phyloP scores from a whole-genome alignment of 1,284 basidiomycete species.

The Microbotryum silenes-acaulis region DNA sequence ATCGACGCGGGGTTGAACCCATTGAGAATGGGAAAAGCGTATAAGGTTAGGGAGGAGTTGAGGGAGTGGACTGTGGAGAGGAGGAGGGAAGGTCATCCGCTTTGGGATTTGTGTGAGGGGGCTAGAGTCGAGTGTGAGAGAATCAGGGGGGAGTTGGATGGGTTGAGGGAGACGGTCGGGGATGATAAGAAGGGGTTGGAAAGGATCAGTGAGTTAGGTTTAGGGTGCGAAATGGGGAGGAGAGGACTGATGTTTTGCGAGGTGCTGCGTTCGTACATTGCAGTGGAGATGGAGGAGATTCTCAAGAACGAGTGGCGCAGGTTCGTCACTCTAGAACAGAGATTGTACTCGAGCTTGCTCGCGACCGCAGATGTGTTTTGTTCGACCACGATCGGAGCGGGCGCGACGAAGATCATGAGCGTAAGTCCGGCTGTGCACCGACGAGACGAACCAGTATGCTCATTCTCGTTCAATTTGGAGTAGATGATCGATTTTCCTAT shows the following conservation, averaged over 20 bases:
- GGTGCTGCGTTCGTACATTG: too few relatives aligned
- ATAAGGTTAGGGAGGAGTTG: slow-evolving; percentile 56
- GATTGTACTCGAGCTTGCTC: slow-evolving; percentile 40
- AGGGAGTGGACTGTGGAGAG: slow-evolving; percentile 57
- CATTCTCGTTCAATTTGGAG: slow-evolving; percentile 39
- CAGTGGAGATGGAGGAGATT: slow-evolving; percentile 31
- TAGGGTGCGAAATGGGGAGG: not conserved
- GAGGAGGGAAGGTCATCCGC: slow-evolving; percentile 38
- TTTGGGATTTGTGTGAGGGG: slow-evolving; percentile 47
- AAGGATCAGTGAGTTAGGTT: not conserved
- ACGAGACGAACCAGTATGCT: too few relatives aligned
- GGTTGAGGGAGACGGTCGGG: slow-evolving; percentile 37
- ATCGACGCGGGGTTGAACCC: slow-evolving; percentile 58
- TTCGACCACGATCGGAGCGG: slow-evolving; percentile 38
- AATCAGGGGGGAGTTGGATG: slow-evolving; percentile 17
- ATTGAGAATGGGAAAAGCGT: slow-evolving; percentile 62
- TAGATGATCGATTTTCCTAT: slow-evolving; percentile 78
- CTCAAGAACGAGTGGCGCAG: slow-evolving; percentile 33
- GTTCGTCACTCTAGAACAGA: slow-evolving; percentile 36
- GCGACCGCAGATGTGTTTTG: slow-evolving; percentile 42
- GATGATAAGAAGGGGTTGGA: slow-evolving; percentile 38
- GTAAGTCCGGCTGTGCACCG: slow-evolving; percentile 3
- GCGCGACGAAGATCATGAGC: slow-evolving; percentile 25
- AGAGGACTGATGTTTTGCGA: not conserved
- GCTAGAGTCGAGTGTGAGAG: slow-evolving; percentile 40